These are phyloP conservation scores for Blastobotrys americana DNA, from an alignment of 805 yeast genomes.

Conservation along the genomic window DNA sequence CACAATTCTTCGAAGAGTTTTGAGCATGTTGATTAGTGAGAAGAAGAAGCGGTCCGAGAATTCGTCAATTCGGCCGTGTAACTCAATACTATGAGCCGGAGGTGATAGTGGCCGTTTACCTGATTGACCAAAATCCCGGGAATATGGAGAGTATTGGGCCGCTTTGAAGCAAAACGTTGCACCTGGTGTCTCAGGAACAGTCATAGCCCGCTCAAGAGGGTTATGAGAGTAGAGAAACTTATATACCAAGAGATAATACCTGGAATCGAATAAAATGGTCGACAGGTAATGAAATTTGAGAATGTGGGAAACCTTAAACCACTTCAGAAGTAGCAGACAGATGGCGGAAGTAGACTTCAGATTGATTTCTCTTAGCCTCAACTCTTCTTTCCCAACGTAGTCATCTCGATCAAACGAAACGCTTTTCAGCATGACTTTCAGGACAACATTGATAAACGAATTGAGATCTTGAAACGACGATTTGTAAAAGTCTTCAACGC, in stretches of 20 bases:
- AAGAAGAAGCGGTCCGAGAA: slow-evolving; percentile 24
- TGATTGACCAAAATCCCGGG: neutral
- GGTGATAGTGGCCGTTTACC: neutral
- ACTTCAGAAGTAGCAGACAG: slow-evolving; percentile 47
- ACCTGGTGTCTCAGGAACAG: slow-evolving; percentile 19
- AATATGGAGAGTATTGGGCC: slow-evolving; percentile 3
- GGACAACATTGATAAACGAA: slow-evolving; percentile 55
- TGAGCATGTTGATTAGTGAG: slow-evolving; percentile 41
- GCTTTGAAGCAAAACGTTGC: slow-evolving; percentile 22
- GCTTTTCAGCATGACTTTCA: slow-evolving; percentile 56
- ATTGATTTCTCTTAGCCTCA: slow-evolving; percentile 55
- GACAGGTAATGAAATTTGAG: slow-evolving; percentile 71
- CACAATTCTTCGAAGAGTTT: slow-evolving; percentile 49
- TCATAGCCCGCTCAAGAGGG: slow-evolving; percentile 17
- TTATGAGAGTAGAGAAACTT: slow-evolving; percentile 26
- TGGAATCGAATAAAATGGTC: slow-evolving; percentile 66
- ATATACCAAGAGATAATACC: slow-evolving; percentile 39
- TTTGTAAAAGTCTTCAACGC: slow-evolving; percentile 57
- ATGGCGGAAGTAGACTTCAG: slow-evolving; percentile 53
- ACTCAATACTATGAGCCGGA: neutral
- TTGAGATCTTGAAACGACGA: slow-evolving; percentile 48
- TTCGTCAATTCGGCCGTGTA: slow-evolving; percentile 2
- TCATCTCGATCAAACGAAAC: slow-evolving; percentile 22
- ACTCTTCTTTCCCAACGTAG: slow-evolving; percentile 6
- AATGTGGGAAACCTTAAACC: slow-evolving; percentile 77